Conservation (phyloP, 2,329 filamentous ascomycete genomes). For the Sarocladium oryzae region DNA sequence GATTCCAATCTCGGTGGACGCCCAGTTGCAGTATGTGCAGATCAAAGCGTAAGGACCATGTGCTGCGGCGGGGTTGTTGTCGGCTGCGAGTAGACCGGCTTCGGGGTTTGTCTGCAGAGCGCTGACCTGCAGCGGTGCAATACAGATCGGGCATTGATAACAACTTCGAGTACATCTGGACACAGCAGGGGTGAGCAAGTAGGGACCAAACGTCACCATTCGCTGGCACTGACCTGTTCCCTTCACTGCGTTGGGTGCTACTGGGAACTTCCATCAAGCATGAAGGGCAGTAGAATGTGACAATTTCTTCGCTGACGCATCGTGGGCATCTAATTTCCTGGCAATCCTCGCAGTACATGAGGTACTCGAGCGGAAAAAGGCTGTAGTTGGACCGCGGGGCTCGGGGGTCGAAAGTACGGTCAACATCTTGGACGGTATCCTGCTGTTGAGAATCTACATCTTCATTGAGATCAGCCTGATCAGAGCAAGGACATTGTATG, state of each 20-base stretch:
- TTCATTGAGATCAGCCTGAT: slow-evolving; percentile 30
- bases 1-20: slow-evolving; percentile 80
- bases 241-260: slow-evolving; percentile 85
- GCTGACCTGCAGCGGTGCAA: slow-evolving; percentile 70
- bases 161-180: slow-evolving; percentile 84
- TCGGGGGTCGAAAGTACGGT: slow-evolving; percentile 78
- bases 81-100: slow-evolving; percentile 36
- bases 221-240: slow-evolving; percentile 63
- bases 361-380: slow-evolving; percentile 84
- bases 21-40: slow-evolving; percentile 92
- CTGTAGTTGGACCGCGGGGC: slow-evolving; percentile 83
- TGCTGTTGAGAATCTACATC: slow-evolving; percentile 22
- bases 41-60: slow-evolving; percentile 66
- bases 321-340: slow-evolving; percentile 90
- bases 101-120: slow-evolving; percentile 55
- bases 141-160: slow-evolving; percentile 89
- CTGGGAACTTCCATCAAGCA: slow-evolving; percentile 95
- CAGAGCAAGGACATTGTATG: slow-evolving; percentile 60
- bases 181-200: slow-evolving; percentile 11
- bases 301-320: slow-evolving; percentile 88
- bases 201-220: not conserved
- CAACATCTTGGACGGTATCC: slow-evolving; percentile 57
- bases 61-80: slow-evolving; percentile 23
- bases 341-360: slow-evolving; percentile 96
- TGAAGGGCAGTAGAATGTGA: slow-evolving; percentile 91